These are phyloP conservation scores for Babesia ovis DNA, from an alignment of 169 alveolate species.

Conservation along the genomic window DNA sequence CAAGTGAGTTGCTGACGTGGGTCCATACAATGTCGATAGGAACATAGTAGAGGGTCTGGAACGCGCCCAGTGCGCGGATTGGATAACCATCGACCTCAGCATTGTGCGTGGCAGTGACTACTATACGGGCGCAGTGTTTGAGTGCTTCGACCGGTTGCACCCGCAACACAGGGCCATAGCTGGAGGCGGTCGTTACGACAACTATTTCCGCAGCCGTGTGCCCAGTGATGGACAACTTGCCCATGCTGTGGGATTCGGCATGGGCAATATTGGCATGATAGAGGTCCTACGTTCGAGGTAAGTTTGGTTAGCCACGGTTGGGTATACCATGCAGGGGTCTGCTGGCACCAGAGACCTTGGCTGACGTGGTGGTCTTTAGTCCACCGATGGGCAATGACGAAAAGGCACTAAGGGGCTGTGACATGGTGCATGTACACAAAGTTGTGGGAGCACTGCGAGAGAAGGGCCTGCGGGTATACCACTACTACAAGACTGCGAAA, in stretches of 20 bases:
- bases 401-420: not conserved
- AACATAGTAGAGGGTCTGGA: constrained; percentile 10
- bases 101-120: constrained; percentile 67
- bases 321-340: constrained; percentile 7
- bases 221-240: constrained; percentile 7
- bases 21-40: not conserved
- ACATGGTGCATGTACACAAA: constrained; percentile 12
- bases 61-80: constrained; percentile 27
- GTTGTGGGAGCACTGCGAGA: constrained; percentile 31
- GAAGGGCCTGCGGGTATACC: constrained; percentile 39
- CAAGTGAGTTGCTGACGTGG: constrained; percentile 1
- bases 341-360: not conserved
- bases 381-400: constrained; percentile 5
- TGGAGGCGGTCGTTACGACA: constrained; percentile 70
- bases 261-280: constrained; percentile 63
- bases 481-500: constrained; percentile 59
- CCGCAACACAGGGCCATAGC: constrained; percentile 52
- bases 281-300: constrained; percentile 36
- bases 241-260: constrained; percentile 62
- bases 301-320: not conserved
- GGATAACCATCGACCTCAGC: constrained; percentile 58
- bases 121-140: constrained; percentile 63
- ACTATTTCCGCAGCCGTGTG: constrained; percentile 14
- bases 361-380: constrained; percentile 49
- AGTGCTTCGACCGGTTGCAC: constrained; percentile 51